A percentile compares a stretch with the other conserved stretches of the same genome.
Evolutionary conservation across 306 rosid genomes (phyloP).

Genomic region (Vachellia collinsii): DNA sequence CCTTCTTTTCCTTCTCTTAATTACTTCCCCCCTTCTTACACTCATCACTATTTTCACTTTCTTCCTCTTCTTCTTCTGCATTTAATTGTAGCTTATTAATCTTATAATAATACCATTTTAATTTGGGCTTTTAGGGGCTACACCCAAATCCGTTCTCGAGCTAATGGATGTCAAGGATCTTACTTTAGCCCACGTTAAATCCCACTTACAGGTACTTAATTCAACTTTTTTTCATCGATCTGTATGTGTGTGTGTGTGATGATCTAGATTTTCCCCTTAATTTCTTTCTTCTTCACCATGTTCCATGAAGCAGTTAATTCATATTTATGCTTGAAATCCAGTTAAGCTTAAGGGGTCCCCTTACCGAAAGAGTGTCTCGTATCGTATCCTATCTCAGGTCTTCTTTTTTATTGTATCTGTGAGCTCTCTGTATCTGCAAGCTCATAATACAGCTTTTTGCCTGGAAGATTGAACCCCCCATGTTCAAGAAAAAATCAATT

Average conservation of each 20-base stretch:
- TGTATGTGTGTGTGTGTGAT: background rate
- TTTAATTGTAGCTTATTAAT: background rate
- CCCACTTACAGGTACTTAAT: constrained; percentile 91
- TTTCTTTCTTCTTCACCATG: constrained; percentile 29
- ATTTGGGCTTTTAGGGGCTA: constrained; percentile 69
- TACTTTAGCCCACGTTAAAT: constrained; percentile 97
- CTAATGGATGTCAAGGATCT: constrained; percentile 99
- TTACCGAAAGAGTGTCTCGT: constrained; percentile 37
- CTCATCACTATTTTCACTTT: constrained; percentile 15
- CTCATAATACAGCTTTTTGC: constrained; percentile 68
- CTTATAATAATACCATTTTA: background rate
- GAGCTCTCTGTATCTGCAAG: constrained; percentile 59
- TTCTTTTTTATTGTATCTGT: constrained; percentile 60
- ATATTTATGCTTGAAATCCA: constrained; percentile 58
- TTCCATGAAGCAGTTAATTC: constrained; percentile 46
- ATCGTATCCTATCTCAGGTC: constrained; percentile 39
- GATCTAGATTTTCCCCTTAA: background rate
- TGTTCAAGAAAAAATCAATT: constrained; percentile 44
- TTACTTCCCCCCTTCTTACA: constrained; percentile 27
- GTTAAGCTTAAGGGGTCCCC: constrained; percentile 44
- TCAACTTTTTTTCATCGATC: background rate
- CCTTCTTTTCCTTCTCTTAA: constrained; percentile 7
- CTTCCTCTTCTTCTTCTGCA: background rate
- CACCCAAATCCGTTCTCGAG: constrained; percentile 99
- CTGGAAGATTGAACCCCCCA: constrained; percentile 71